A percentile compares a stretch with the other conserved stretches of the same genome.
phyloP scores from a whole-genome alignment of 148 eudicot genomes.

The Rhododendron williamsianum region DNA sequence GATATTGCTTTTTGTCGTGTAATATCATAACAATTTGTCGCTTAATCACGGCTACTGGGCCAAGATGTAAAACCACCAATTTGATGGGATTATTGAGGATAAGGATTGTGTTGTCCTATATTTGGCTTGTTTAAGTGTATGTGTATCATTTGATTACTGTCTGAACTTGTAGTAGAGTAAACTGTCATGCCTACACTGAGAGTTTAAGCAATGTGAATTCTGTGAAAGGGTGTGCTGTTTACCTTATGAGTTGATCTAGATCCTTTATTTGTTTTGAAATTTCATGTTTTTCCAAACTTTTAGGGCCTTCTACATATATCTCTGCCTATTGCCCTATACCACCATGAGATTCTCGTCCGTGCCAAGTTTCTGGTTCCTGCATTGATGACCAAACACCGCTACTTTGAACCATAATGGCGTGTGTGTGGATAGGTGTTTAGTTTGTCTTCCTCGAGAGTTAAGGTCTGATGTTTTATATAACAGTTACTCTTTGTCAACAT shows the following conservation, averaged over 20 bases:
- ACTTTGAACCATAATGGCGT: not conserved
- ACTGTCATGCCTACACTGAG: not conserved
- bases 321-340: not conserved
- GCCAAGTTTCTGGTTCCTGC: constrained; percentile 1
- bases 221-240: not conserved
- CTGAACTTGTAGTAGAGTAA: not conserved
- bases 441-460: not conserved
- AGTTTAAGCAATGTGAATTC: not conserved
- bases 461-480: not conserved
- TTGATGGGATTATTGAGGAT: not conserved
- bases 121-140: not conserved
- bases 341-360: not conserved
- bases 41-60: not conserved
- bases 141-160: not conserved
- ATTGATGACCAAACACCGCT: not conserved
- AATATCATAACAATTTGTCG: not conserved
- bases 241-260: not conserved
- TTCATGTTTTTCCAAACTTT: not conserved
- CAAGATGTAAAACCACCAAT: not conserved
- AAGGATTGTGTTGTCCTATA: not conserved
- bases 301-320: not conserved
- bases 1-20: not conserved
- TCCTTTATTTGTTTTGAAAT: not conserved
- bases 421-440: not conserved
- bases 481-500: not conserved